Evolutionary conservation across 345 rosid genomes (phyloP).

Genomic region (Microcos paniculata): DNA sequence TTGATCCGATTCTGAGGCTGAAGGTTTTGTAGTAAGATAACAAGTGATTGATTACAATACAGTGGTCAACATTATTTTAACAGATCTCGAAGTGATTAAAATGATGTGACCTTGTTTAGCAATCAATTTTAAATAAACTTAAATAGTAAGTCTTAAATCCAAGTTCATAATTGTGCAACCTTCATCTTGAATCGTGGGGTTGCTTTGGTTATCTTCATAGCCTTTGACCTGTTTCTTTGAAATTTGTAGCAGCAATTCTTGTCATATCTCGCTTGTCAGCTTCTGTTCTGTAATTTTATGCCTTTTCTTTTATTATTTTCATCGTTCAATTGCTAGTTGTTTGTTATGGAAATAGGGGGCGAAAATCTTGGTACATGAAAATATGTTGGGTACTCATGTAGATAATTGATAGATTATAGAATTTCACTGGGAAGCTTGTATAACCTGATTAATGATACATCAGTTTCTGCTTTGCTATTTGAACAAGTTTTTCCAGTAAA

Average conservation of each 20-base stretch:
- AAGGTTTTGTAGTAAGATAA: neutral
- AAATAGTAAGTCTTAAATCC: neutral
- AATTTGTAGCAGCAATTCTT: neutral
- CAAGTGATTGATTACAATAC: neutral
- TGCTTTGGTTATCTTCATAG: neutral
- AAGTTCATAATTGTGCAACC: neutral
- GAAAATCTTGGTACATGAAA: conserved; percentile 6
- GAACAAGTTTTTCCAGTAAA: neutral
- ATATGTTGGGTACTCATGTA: neutral
- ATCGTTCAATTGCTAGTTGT: neutral
- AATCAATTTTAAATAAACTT: neutral
- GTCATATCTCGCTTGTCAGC: neutral
- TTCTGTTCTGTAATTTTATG: neutral
- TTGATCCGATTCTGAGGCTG: neutral
- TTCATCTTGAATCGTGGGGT: conserved; percentile 1
- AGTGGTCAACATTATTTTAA: neutral
- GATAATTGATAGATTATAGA: conserved; percentile 3
- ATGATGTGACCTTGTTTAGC: neutral
- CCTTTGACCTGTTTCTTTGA: neutral
- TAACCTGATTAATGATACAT: neutral
- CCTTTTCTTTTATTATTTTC: neutral
- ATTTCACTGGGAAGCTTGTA: neutral
- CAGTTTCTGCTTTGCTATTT: neutral
- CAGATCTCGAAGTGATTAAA: conserved; percentile 19
- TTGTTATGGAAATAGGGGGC: conserved; percentile 1